These are phyloP conservation scores for Starmerella floris DNA, from an alignment of 805 yeast species.

Conservation along the genomic window DNA sequence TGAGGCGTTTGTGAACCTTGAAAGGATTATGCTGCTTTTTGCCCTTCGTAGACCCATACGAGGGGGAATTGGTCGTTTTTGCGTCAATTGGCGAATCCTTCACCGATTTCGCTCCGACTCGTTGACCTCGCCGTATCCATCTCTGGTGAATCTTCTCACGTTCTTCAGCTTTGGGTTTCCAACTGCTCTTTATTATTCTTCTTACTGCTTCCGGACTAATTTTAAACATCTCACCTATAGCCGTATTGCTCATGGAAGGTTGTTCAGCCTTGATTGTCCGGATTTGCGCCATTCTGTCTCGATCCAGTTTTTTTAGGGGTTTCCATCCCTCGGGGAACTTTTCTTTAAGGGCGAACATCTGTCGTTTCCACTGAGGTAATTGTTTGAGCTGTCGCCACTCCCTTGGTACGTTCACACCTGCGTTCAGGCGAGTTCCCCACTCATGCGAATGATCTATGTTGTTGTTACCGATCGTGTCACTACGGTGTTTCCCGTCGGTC, in stretches of 20 bases:
- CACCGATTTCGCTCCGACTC: conserved; percentile 13
- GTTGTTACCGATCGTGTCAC: not conserved
- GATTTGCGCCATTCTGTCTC: conserved; percentile 56
- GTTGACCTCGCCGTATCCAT: conserved; percentile 40
- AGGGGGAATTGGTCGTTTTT: not conserved
- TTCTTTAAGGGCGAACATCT: conserved; percentile 48
- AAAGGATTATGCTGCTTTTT: no score
- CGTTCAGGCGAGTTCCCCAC: conserved; percentile 1
- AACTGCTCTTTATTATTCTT: conserved; percentile 61
- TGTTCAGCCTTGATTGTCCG: conserved; percentile 37
- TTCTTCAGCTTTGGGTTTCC: conserved; percentile 56
- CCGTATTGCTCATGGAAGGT: conserved; percentile 50
- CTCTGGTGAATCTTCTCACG: conserved; percentile 35
- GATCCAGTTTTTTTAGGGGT: conserved; percentile 52
- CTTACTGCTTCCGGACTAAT: conserved; percentile 74
- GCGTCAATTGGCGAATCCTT: not conserved
- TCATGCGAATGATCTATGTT: not conserved
- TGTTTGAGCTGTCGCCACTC: conserved; percentile 33
- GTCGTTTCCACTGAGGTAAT: conserved; percentile 58
- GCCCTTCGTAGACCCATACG: no score
- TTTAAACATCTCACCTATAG: conserved; percentile 49
- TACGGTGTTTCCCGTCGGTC: not conserved
- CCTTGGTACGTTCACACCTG: conserved; percentile 30
- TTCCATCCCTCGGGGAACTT: conserved; percentile 53
- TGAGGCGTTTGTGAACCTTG: conserved; percentile 1